A percentile compares a stretch with the other conserved stretches of the same genome.
Conservation (phyloP, 805 yeast genomes). For the Metschnikowia orientalis region DNA sequence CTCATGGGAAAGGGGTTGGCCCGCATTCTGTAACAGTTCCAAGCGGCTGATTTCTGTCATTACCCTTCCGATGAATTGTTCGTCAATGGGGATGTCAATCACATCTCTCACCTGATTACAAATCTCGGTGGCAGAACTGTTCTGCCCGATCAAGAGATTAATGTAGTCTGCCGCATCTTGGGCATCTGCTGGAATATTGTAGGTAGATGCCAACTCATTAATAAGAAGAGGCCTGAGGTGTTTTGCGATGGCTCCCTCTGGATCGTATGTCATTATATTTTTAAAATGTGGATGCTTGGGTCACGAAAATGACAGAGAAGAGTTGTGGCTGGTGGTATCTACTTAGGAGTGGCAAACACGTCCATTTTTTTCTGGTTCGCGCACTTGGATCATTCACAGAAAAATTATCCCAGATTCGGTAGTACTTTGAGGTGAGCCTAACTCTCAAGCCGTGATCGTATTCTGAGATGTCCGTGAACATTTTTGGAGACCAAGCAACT, state of each 20-base stretch:
- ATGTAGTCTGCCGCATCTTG: conserved; percentile 58
- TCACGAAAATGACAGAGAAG: no score
- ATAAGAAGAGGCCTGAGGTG: conserved; percentile 32
- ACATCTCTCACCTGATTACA: conserved; percentile 56
- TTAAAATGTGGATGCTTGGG: no score
- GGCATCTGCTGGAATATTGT: conserved; percentile 37
- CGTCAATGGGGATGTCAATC: conserved; percentile 58
- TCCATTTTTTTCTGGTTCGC: conserved; percentile 5
- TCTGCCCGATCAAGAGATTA: conserved; percentile 64
- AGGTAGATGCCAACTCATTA: conserved; percentile 33
- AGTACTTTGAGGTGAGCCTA: no score
- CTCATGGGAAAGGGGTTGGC: conserved; percentile 5
- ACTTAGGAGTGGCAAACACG: no score
- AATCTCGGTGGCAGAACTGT: conserved; percentile 58
- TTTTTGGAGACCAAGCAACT: conserved; percentile 94
- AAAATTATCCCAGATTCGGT: no score
- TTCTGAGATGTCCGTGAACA: conserved; percentile 66
- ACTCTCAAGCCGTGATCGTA: no score
- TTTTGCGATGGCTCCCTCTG: conserved; percentile 37
- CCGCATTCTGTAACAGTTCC: conserved; percentile 6
- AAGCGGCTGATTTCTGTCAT: conserved; percentile 47
- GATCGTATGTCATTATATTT: conserved; percentile 33
- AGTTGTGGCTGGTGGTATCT: no score
- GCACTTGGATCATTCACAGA: no score
- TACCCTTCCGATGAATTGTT: conserved; percentile 51